Evolutionary conservation across 164 flowering plant genomes (phyloP), one percentile per base, ranked within the genome.

Genomic region (Aristolochia contorta): DNA sequence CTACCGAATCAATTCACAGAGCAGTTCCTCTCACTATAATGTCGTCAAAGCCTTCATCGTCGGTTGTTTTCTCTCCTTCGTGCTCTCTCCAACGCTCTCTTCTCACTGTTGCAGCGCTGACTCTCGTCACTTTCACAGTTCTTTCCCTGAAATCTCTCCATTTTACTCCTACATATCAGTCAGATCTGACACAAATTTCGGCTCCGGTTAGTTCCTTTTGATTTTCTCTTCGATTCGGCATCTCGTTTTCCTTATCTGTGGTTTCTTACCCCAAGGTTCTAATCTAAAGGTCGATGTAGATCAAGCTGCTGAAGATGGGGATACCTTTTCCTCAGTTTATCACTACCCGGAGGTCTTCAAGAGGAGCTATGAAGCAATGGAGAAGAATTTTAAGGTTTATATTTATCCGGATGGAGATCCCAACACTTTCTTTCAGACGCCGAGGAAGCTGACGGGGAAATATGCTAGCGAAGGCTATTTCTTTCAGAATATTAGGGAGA

Each of bases 401-500:
- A 77, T 90, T n/a, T 90, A 93, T 64, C 85, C 91, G 0, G 97
- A 93, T 54, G 99, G 99, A 15, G 97, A 90, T 75, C 84, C 89
- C 18, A 82, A 88, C 1, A 90, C 97, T 2, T 93, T 69, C 57
- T 93, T 84, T 67, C 99, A 93, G 78, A 93, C 99, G 20, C 97
- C 97, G 32, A 74, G 97, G 79, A 93, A 90, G 75, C 74, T 90
- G 47, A 93, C 99, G 6, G 97, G 99, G 2, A 93, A 93, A 73
- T 93, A 93, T 54, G 83, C 99, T 2, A 93, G 99, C 69, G 97
- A 93, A 65, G 99, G 99, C 0, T 93, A 82, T 62, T 93, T 93
- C 74, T 93, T 93, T 62, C 95, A 93, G 84, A 93, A 93, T 57
- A 86, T 90, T 23, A 59, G 99, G 58, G 99, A 93, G 74, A 80